Evolutionary conservation across 2,329 filamentous ascomycete genomes (phyloP).

Genomic region (Thyridium curvatum): DNA sequence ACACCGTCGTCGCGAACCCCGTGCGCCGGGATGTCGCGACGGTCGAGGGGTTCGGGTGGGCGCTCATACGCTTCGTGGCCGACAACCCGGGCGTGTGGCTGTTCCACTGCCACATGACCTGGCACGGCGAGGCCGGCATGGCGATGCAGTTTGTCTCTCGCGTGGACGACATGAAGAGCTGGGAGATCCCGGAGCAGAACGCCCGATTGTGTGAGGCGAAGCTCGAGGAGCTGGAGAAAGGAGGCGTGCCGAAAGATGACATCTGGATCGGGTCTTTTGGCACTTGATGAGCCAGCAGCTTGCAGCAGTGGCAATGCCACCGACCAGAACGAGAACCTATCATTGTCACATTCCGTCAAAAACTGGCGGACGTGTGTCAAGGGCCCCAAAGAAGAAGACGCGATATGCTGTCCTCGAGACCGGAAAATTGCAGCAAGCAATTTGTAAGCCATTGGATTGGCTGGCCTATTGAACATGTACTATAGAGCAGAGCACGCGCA

Average conservation of each 20-base stretch:
- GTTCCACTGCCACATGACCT: conserved; percentile 32
- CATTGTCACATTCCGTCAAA: too few relatives aligned
- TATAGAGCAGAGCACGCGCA: too few relatives aligned
- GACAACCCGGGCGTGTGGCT: conserved; percentile 42
- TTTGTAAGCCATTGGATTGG: too few relatives aligned
- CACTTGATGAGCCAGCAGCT: background rate
- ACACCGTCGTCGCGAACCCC: conserved; percentile 27
- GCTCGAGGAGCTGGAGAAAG: conserved; percentile 37
- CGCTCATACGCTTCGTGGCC: conserved; percentile 38
- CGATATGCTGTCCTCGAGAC: too few relatives aligned
- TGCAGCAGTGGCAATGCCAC: background rate
- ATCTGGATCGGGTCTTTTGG: conserved; percentile 15
- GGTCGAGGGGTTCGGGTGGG: conserved; percentile 43
- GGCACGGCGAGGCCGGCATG: conserved; percentile 31
- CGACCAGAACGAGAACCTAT: background rate
- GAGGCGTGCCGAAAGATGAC: conserved; percentile 41
- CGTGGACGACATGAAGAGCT: conserved; percentile 34
- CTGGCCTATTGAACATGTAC: too few relatives aligned
- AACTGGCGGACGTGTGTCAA: too few relatives aligned
- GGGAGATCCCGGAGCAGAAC: conserved; percentile 36
- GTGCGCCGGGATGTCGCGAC: conserved; percentile 38
- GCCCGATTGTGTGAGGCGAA: conserved; percentile 34
- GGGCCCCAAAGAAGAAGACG: too few relatives aligned
- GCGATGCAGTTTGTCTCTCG: conserved; percentile 35
- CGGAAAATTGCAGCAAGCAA: too few relatives aligned